Base-by-base conservation (phyloP, 2,329 filamentous ascomycete genomes). In the Paecilomyces formosus region DNA sequence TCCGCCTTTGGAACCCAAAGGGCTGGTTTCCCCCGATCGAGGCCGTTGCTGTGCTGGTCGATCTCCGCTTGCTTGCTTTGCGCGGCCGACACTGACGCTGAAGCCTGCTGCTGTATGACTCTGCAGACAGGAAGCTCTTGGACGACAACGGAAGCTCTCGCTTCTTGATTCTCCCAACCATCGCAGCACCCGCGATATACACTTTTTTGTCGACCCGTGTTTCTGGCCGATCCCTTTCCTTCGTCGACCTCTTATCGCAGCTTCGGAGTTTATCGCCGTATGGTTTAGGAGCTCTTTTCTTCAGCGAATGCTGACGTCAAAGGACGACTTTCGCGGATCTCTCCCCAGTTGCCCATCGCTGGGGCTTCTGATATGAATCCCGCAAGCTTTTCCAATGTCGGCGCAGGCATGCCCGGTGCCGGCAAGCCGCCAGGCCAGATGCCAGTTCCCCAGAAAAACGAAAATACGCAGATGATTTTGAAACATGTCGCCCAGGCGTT, bases 331-430 rank as follows among this genome's bases (percentile, higher is more conserved):
- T 64, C 65, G 66, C 68, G 70, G 69, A 70, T 69, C 68, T 59
- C 62, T 72, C 63, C 64, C 65, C 66, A 61, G 65, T 67, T 69
- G 72, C 72, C 71, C 72, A 66, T 69, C 70, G 61, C 69, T 66
- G 68, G 72, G 72, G 69, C 65, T 70, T 66, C 69, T 66, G 69
- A 68, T 63, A 77, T 77, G 74, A 77, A 76, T 75, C 70, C 74
- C 63, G 71, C 68, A 64, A 70, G 69, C 62, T 75, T 75, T 58
- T 57, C 69, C 62, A 74, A 74, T 62, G 65, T 68, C 62, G 72
- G 69, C 64, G 72, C 65, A 62, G 68, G 61, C 60, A 71, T 74
- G 68, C 69, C 69, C 58, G 68, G 65, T 56, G 68, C 62, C 58
- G 68, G 68, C 62, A 72, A 70, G 54, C 65, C 71, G 57, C 66